These are phyloP conservation scores for Xylaria multiplex DNA, from an alignment of 2,329 filamentous ascomycete genomes.

Conservation along the genomic window DNA sequence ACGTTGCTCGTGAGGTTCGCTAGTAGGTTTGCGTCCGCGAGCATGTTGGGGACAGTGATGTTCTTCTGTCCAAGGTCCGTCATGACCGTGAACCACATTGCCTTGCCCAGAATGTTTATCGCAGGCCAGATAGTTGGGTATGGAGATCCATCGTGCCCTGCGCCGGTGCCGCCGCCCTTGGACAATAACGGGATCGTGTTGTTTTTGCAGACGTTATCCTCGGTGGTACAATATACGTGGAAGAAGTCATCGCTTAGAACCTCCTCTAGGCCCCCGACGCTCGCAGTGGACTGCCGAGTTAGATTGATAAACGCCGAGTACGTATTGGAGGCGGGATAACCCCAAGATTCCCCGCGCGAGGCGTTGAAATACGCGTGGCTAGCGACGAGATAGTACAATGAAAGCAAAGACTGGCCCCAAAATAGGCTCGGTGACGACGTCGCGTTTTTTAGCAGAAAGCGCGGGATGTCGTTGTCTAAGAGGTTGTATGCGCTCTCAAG, in stretches of 20 bases:
- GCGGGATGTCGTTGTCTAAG: conserved; percentile 20
- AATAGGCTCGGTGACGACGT: conserved; percentile 28
- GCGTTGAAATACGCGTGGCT: conserved; percentile 20
- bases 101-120: conserved; percentile 29
- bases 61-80: conserved; percentile 35
- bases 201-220: conserved; percentile 16
- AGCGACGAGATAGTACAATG: conserved; percentile 25
- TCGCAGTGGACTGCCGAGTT: conserved; percentile 9
- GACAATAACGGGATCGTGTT: conserved; percentile 21
- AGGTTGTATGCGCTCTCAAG: conserved; percentile 29
- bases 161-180: conserved; percentile 2
- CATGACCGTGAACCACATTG: conserved; percentile 36
- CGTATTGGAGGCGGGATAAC: conserved; percentile 6
- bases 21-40: conserved; percentile 34
- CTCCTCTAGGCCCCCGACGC: conserved; percentile 28
- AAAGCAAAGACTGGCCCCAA: conserved; percentile 34
- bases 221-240: conserved; percentile 26
- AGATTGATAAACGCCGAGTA: conserved; percentile 16
- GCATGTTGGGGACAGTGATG: conserved; percentile 32
- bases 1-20: conserved; percentile 35
- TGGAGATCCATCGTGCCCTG: conserved; percentile 1
- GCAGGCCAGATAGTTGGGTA: conserved; percentile 32
- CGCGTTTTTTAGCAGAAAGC: conserved; percentile 29
- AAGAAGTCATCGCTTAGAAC: conserved; percentile 34
- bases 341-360: conserved; percentile 3